Conservation (phyloP, 1,284 basidiomycete genomes). For the Somion occarium region DNA sequence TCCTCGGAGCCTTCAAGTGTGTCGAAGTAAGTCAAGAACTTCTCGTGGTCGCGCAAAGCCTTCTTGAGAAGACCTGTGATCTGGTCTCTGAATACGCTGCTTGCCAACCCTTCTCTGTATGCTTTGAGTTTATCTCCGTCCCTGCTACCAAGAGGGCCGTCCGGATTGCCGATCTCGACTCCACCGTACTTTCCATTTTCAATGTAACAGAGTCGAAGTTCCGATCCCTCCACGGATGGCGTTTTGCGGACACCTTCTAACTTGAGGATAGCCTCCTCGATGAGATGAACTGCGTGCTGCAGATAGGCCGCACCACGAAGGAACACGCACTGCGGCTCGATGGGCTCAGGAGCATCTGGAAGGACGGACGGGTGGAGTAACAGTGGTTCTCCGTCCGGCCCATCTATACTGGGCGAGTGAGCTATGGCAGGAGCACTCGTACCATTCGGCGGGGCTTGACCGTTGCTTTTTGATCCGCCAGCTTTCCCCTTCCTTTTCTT, state of each 20-base stretch:
- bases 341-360: conserved; percentile 71
- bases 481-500: conserved; percentile 43
- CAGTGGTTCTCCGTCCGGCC: conserved; percentile 45
- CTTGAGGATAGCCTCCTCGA: conserved; percentile 63
- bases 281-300: conserved; percentile 66
- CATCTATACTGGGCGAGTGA: conserved; percentile 38
- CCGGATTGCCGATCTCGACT: conserved; percentile 69
- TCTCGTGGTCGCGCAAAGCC: conserved; percentile 74
- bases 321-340: conserved; percentile 79
- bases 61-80: conserved; percentile 57
- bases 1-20: conserved; percentile 45
- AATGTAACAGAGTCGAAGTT: conserved; percentile 68
- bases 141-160: conserved; percentile 62
- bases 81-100: conserved; percentile 50
- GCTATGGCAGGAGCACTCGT: conserved; percentile 41
- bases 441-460: conserved; percentile 60
- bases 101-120: conserved; percentile 54
- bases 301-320: conserved; percentile 74
- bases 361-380: conserved; percentile 61
- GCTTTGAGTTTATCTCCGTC: conserved; percentile 55
- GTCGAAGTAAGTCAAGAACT: conserved; percentile 76
- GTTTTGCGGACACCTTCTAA: conserved; percentile 63
- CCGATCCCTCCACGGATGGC: conserved; percentile 55
- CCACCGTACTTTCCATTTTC: conserved; percentile 70
- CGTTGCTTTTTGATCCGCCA: conserved; percentile 42